These are phyloP conservation scores for Friedmanniomyces simplex DNA, from an alignment of 495 filamentous ascomycete species.

Conservation along the genomic window DNA sequence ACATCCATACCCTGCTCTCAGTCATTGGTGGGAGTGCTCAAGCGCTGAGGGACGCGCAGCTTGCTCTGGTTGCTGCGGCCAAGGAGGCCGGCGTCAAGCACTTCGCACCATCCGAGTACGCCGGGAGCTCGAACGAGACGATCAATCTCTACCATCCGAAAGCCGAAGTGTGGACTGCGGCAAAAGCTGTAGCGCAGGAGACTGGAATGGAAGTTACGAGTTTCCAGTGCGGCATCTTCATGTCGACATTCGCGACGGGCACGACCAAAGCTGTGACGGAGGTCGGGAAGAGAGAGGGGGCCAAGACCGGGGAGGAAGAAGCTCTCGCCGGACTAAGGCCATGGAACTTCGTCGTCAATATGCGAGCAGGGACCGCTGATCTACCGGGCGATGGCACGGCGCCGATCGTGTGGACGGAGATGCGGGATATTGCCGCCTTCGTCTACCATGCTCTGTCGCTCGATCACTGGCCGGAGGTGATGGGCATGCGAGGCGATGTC, in stretches of 20 bases:
- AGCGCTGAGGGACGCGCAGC: slow-evolving; percentile 10
- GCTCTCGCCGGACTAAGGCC: slow-evolving; percentile 20
- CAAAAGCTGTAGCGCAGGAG: background rate
- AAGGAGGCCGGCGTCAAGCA: slow-evolving; percentile 22
- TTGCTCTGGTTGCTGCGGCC: slow-evolving; percentile 18
- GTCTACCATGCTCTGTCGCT: slow-evolving; percentile 18
- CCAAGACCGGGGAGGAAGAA: slow-evolving; percentile 15
- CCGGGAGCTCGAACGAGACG: background rate
- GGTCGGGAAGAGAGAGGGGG: slow-evolving; percentile 7
- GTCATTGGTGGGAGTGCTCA: slow-evolving; percentile 7
- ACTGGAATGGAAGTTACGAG: slow-evolving; percentile 18
- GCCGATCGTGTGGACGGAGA: slow-evolving; percentile 16
- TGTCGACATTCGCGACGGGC: slow-evolving; percentile 14
- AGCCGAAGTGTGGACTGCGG: slow-evolving; percentile 18
- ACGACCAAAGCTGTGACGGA: slow-evolving; percentile 13
- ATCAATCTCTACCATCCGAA: slow-evolving; percentile 17
- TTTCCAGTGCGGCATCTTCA: slow-evolving; percentile 21
- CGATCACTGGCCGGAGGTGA: slow-evolving; percentile 13
- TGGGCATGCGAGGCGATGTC: slow-evolving; percentile 18
- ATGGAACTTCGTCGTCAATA: slow-evolving; percentile 22
- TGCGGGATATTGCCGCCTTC: slow-evolving; percentile 18
- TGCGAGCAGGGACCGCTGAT: slow-evolving; percentile 20
- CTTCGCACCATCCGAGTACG: slow-evolving; percentile 25
- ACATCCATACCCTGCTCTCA: slow-evolving; percentile 21
- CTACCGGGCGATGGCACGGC: slow-evolving; percentile 14